Percentiles rank a stretch among this genome's conserved stretches.
Conservation (phyloP, 2,329 filamentous ascomycete genomes). For the Parasarocladium wereldwijsianum region DNA sequence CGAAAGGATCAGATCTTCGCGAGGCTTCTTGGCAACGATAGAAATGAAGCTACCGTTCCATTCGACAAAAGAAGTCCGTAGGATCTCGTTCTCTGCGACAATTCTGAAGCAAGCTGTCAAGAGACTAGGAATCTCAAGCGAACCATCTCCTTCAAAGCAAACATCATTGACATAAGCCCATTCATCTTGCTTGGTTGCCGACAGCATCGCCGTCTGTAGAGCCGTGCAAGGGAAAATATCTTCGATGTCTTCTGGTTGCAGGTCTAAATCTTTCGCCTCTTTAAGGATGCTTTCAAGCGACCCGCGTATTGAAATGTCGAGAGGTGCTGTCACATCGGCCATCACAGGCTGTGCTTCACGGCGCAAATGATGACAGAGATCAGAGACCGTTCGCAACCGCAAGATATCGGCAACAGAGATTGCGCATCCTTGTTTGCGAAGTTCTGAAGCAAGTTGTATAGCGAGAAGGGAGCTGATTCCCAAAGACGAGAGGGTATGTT, state of each 20-base stretch:
- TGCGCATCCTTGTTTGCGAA: slow-evolving; percentile 41
- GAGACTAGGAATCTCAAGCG: not conserved
- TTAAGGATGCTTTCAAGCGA: too few species aligned
- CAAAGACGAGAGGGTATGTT: slow-evolving; percentile 26
- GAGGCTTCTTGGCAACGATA: slow-evolving; percentile 41
- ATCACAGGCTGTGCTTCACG: not conserved
- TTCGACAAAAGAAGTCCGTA: slow-evolving; percentile 61
- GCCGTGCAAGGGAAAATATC: slow-evolving; percentile 50
- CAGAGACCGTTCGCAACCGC: slow-evolving; percentile 28
- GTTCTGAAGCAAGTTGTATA: slow-evolving; percentile 40
- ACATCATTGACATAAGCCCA: slow-evolving; percentile 67
- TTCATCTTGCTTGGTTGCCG: slow-evolving; percentile 48
- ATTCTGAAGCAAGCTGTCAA: slow-evolving; percentile 15
- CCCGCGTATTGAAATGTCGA: too few species aligned
- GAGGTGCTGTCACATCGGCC: too few species aligned
- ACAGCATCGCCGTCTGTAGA: slow-evolving; percentile 67
- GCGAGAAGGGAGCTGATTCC: slow-evolving; percentile 49
- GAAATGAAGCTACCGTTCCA: slow-evolving; percentile 21
- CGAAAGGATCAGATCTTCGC: not conserved
- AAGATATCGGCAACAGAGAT: slow-evolving; percentile 49
- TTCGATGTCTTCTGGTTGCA: slow-evolving; percentile 17
- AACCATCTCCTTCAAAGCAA: slow-evolving; percentile 43
- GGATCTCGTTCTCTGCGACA: slow-evolving; percentile 42
- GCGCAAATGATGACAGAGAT: slow-evolving; percentile 10
- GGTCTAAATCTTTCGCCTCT: too few species aligned